These are phyloP conservation scores for Clavariopsis aquatica DNA, from an alignment of 495 filamentous ascomycete genomes.

Conservation along the genomic window DNA sequence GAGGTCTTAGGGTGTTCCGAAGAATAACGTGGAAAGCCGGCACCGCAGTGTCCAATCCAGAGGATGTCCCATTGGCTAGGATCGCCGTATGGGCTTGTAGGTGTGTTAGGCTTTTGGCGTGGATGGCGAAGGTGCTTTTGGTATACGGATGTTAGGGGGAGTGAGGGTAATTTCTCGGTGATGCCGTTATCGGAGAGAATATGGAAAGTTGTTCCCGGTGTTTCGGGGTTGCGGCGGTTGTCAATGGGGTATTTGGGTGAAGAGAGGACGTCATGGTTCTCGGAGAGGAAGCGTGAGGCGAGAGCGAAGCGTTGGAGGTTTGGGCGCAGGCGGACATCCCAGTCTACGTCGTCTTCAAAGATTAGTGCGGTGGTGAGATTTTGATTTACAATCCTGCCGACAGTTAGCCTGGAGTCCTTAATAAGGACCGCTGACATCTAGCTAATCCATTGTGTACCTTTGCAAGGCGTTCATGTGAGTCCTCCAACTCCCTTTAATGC, in stretches of 20 bases:
- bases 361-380: conserved; percentile 34
- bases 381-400: conserved; percentile 24
- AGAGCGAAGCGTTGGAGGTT: conserved; percentile 34
- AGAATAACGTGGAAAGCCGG: conserved; percentile 37
- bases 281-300: conserved; percentile 32
- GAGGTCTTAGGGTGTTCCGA: neutral
- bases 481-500: conserved; percentile 33
- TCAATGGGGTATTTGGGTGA: conserved; percentile 18
- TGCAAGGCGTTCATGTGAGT: conserved; percentile 36
- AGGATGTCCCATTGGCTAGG: conserved; percentile 45
- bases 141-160: conserved; percentile 27
- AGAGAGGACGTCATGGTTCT: conserved; percentile 30
- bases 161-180: conserved; percentile 27
- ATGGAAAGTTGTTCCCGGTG: conserved; percentile 30
- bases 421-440: neutral
- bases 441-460: conserved; percentile 4
- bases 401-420: neutral
- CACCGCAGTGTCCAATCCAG: conserved; percentile 37
- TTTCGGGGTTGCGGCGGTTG: conserved; percentile 22
- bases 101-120: conserved; percentile 1
- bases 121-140: conserved; percentile 13
- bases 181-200: conserved; percentile 31
- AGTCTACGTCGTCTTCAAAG: conserved; percentile 38
- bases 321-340: conserved; percentile 30
- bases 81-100: conserved; percentile 32